These are phyloP conservation scores for Boechera retrofracta DNA, from an alignment of 345 rosid genomes.

Conservation along the genomic window DNA sequence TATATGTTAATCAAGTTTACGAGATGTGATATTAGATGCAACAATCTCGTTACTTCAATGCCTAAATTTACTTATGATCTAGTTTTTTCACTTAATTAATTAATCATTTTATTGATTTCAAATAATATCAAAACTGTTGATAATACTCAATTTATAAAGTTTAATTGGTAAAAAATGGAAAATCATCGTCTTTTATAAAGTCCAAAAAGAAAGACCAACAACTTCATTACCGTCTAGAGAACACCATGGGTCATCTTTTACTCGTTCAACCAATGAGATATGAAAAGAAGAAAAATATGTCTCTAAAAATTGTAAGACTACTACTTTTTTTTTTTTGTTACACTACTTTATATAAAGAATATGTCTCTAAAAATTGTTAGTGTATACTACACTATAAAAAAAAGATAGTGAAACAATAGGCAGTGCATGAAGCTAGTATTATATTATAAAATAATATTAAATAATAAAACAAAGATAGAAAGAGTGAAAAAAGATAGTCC, in stretches of 20 bases:
- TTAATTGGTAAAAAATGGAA: background rate
- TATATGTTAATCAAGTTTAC: slow-evolving; percentile 29
- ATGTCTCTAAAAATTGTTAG: too few relatives aligned
- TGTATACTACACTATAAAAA: background rate
- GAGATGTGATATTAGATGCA: slow-evolving; percentile 24
- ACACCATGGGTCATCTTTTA: slow-evolving; percentile 44
- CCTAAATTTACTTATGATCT: background rate
- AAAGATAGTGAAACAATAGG: slow-evolving; percentile 1
- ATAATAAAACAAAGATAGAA: background rate
- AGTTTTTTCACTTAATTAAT: background rate
- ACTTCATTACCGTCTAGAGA: slow-evolving; percentile 32
- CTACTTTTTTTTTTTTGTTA: background rate
- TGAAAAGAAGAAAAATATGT: slow-evolving; percentile 6
- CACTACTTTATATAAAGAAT: background rate
- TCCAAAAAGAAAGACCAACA: slow-evolving; percentile 28
- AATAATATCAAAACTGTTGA: slow-evolving; percentile 4
- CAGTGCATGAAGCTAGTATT: background rate
- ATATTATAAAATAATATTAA: background rate
- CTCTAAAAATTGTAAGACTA: background rate
- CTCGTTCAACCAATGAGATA: slow-evolving; percentile 39
- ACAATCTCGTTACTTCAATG: slow-evolving; percentile 24
- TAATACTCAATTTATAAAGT: background rate
- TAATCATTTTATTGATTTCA: background rate
- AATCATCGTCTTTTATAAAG: background rate
- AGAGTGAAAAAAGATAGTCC: slow-evolving; percentile 36